These are phyloP conservation scores for Penstemon eatonii DNA, from an alignment of 257 asterid genomes.

Conservation along the genomic window DNA sequence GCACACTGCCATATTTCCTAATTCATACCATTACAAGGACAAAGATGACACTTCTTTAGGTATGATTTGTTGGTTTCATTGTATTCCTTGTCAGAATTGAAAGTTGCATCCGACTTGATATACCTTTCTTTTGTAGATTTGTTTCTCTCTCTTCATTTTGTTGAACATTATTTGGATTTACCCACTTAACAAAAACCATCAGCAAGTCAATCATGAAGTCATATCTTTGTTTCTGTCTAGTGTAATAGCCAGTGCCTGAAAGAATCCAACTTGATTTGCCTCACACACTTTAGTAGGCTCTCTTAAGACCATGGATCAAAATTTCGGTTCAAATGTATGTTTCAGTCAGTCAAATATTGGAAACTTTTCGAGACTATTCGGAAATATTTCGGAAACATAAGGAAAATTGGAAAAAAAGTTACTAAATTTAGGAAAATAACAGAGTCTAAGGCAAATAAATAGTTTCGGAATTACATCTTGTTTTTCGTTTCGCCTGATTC, in stretches of 20 bases:
- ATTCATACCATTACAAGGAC: constrained; percentile 46
- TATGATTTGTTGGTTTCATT: constrained; percentile 28
- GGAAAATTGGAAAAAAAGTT: too few species aligned
- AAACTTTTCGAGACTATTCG: too few species aligned
- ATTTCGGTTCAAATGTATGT: too few species aligned
- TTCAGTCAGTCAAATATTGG: too few species aligned
- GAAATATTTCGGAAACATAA: too few species aligned
- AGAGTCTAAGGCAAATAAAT: too few species aligned
- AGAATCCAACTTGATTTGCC: background rate
- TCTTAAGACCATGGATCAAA: too few species aligned
- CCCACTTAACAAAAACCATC: too few species aligned
- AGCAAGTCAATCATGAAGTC: background rate
- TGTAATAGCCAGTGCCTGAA: constrained; percentile 7
- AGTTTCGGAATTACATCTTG: too few species aligned
- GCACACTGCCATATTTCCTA: constrained; percentile 76
- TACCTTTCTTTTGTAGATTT: background rate
- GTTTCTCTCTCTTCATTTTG: background rate
- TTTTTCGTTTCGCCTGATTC: too few species aligned
- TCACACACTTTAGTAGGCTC: background rate
- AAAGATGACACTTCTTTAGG: constrained; percentile 67
- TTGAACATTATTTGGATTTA: background rate
- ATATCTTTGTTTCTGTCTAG: constrained; percentile 3
- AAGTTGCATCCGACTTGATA: background rate
- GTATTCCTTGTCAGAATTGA: constrained; percentile 17
- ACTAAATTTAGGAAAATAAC: too few species aligned